A percentile compares a stretch with the other conserved stretches of the same genome.
These are phyloP conservation scores for Aspergillus intermedius DNA, from an alignment of 2,329 filamentous ascomycete species.

Conservation along the genomic window DNA sequence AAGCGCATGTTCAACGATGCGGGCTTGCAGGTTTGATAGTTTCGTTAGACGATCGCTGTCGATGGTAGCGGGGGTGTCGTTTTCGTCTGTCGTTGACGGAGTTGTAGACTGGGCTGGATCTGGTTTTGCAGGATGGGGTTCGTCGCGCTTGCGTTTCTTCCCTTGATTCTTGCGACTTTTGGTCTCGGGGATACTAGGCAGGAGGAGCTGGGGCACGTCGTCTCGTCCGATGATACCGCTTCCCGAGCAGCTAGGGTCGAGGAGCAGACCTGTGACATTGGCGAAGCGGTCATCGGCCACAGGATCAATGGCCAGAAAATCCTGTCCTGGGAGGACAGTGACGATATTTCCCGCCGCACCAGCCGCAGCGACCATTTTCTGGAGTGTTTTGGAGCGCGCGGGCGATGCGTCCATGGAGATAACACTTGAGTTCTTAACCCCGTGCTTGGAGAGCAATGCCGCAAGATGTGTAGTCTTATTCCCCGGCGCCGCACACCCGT, in stretches of 20 bases:
- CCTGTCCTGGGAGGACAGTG: conserved; percentile 63
- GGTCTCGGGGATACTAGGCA: conserved; percentile 40
- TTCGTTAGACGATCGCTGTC: conserved; percentile 61
- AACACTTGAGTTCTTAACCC: conserved; percentile 45
- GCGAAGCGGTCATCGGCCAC: conserved; percentile 49
- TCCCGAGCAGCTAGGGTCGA: conserved; percentile 93
- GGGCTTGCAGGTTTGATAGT: conserved; percentile 74
- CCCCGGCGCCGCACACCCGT: conserved; percentile 88
- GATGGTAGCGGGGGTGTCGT: conserved; percentile 37
- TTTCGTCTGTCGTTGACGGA: conserved; percentile 29
- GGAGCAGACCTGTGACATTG: conserved; percentile 70
- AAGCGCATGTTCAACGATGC: conserved; percentile 77
- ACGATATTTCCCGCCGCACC: conserved; percentile 59
- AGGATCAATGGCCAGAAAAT: conserved; percentile 75
- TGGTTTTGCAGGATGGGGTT: conserved; percentile 10
- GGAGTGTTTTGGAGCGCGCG: conserved; percentile 63
- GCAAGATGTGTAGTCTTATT: conserved; percentile 97
- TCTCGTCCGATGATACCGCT: conserved; percentile 91
- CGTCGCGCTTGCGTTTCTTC: conserved; percentile 41
- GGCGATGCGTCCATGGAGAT: conserved; percentile 36
- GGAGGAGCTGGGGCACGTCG: conserved; percentile 61
- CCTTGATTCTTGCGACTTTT: conserved; percentile 12
- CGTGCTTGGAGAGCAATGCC: conserved; percentile 53
- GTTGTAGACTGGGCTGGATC: not conserved
- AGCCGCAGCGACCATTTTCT: conserved; percentile 76